These are phyloP conservation scores for Termitomyces sp. DNA, from an alignment of 768 basidiomycete species.

Conservation along the genomic window DNA sequence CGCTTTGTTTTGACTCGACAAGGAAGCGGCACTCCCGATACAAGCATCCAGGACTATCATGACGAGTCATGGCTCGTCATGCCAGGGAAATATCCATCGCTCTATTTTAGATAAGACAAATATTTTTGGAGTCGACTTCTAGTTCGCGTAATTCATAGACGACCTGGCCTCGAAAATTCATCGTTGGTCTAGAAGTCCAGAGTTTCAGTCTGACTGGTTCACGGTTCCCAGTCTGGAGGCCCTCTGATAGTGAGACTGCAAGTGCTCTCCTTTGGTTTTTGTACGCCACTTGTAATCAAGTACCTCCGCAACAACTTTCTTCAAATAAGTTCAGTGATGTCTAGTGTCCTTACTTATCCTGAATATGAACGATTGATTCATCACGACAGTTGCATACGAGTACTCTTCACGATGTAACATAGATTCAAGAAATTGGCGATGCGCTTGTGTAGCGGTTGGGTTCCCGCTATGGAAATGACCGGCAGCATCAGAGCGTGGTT, in stretches of 20 bases:
- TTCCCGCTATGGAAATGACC: no score
- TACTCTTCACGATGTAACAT: no score
- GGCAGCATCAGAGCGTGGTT: no score
- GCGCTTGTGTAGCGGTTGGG: no score
- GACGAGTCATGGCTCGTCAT: no score
- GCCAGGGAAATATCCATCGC: no score
- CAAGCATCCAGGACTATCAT: background rate
- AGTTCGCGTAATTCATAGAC: background rate
- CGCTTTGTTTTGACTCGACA: no score
- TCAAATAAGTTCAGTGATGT: background rate
- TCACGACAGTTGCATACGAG: background rate
- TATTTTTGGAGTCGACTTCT: background rate
- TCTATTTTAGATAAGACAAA: background rate
- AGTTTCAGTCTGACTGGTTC: no score
- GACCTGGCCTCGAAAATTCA: no score
- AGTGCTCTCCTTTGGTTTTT: background rate
- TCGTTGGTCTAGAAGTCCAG: no score
- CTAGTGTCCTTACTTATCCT: no score
- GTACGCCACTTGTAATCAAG: no score
- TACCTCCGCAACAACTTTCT: background rate
- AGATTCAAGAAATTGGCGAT: background rate
- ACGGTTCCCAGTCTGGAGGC: background rate
- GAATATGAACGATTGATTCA: background rate
- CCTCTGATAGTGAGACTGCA: background rate
- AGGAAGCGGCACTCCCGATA: background rate